Percentiles rank a stretch among this genome's conserved stretches.
Evolutionary conservation across 2,329 filamentous ascomycete genomes (phyloP).

Genomic region (Aphanoascus verrucosus): DNA sequence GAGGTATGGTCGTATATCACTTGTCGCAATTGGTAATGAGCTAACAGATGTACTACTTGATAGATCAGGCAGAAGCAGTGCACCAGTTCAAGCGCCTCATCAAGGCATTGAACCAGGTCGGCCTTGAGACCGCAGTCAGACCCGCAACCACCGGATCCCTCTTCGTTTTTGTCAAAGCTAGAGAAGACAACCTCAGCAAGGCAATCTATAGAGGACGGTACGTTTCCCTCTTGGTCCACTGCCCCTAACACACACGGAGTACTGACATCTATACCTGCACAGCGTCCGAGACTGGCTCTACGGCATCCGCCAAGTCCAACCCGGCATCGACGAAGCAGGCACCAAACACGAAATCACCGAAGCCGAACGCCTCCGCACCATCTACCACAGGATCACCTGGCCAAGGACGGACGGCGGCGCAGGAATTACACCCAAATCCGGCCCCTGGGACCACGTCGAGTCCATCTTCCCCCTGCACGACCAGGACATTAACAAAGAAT

Average conservation of each 20-base stretch:
- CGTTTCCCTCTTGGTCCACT: conserved; percentile 1
- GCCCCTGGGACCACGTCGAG: conserved; percentile 61
- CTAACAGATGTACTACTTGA: conserved; percentile 15
- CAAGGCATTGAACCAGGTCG: conserved; percentile 61
- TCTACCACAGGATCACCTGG: conserved; percentile 74
- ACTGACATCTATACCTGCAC: background rate
- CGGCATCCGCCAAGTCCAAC: conserved; percentile 68
- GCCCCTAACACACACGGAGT: too few relatives aligned
- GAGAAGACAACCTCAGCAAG: conserved; percentile 62
- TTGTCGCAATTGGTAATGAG: background rate
- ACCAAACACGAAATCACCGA: conserved; percentile 73
- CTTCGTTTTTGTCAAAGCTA: conserved; percentile 71
- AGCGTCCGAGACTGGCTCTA: conserved; percentile 91
- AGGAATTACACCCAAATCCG: conserved; percentile 58
- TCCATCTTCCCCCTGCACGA: conserved; percentile 73
- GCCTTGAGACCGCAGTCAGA: conserved; percentile 80
- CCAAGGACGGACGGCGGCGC: conserved; percentile 65
- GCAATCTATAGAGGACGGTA: conserved; percentile 74
- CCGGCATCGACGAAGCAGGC: conserved; percentile 58
- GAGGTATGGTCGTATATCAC: conserved; percentile 41
- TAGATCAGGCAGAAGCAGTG: conserved; percentile 59
- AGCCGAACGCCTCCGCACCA: conserved; percentile 75
- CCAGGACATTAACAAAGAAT: conserved; percentile 59
- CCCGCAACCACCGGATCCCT: conserved; percentile 64
- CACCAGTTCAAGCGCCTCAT: conserved; percentile 69